A percentile compares a stretch with the other conserved stretches of the same genome.
These are phyloP conservation scores for Sporodiniella umbellata DNA, from an alignment of 371 early-diverging fungal species.

Conservation along the genomic window DNA sequence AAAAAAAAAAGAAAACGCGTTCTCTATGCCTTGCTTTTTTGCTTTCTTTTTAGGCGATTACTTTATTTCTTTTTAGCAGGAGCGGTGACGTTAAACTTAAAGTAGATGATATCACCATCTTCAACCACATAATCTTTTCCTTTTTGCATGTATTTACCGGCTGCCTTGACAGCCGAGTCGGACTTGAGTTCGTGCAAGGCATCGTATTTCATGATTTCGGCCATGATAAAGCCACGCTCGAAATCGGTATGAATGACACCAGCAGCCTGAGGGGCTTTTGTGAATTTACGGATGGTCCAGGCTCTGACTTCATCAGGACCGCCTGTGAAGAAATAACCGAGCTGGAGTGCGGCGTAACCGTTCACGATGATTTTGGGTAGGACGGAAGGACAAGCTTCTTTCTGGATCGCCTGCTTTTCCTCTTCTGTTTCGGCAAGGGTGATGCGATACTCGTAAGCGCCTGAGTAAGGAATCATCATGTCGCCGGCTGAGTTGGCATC, in stretches of 20 bases:
- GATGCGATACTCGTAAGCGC: slow-evolving; percentile 69
- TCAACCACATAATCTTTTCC: slow-evolving; percentile 95
- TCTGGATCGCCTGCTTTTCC: slow-evolving; percentile 58
- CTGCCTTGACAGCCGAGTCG: slow-evolving; percentile 91
- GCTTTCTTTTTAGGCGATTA: no score
- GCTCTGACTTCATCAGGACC: slow-evolving; percentile 95
- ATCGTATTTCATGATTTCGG: slow-evolving; percentile 91
- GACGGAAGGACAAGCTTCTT: slow-evolving; percentile 63
- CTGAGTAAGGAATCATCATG: slow-evolving; percentile 89
- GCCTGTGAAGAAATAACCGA: slow-evolving; percentile 97
- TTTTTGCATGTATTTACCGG: slow-evolving; percentile 92
- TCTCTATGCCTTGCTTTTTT: no score
- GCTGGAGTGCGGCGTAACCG: slow-evolving; percentile 88
- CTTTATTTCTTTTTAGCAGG: slow-evolving; percentile 30
- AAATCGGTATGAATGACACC: slow-evolving; percentile 92
- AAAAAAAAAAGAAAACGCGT: no score
- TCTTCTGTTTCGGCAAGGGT: slow-evolving; percentile 53
- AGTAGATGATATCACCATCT: slow-evolving; percentile 88
- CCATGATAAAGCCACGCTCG: slow-evolving; percentile 96
- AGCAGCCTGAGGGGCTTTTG: slow-evolving; percentile 96
- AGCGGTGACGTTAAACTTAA: slow-evolving; percentile 64
- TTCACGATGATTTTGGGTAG: slow-evolving; percentile 89
- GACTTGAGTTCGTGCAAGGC: slow-evolving; percentile 80
- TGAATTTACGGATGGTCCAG: slow-evolving; percentile 93
- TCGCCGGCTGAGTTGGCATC: slow-evolving; percentile 87